Evolutionary conservation across 768 basidiomycete species (phyloP), one percentile per base, ranked within the genome.

Genomic region (Butyriboletus loyo): DNA sequence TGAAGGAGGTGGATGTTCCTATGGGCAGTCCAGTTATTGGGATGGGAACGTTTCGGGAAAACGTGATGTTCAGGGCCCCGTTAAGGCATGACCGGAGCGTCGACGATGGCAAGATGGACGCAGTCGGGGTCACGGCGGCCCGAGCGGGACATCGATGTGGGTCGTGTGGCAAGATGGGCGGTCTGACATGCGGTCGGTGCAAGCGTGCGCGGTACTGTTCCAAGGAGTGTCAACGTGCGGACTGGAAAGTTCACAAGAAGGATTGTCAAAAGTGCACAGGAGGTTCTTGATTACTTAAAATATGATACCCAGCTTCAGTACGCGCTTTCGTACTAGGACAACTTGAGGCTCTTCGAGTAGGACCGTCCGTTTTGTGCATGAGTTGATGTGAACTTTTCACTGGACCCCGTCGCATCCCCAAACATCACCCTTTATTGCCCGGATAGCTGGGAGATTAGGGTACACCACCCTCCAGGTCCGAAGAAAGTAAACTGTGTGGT

Each of bases 141-240:
- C n/a, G n/a, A n/a, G n/a, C n/a, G 6, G 25, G 15, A 21, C 10
- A 11, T 24, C 45, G 5, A 19, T 54, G 38, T 55, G 49, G 39
- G 46, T 24, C 38, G 34, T 60, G 52, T 44, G 52, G 37, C 21
- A 45, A 50, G 39, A 31, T 34, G 24, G 46, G 50, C 2, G 13
- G 25, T 24, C 52, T 76, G 28, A 47, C 57, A 42, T 59, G 49
- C 38, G 21, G 78, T 71, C 57, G 56, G 58, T 80, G 77, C 61
- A 73, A 71, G 59, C 25, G 60, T 45, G 63, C 54, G 10, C 62
- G 62, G 11, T 80, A 81, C 50, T 81, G 78, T 46, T 74, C 75
- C n/a, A 50, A 56, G 32, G 67, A 50, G 0, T 80, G 78, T 57
- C 78, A 80, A 53, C 53, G 19, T 13, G 11, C 39, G 4, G 58